Evolutionary conservation across 257 asterid genomes (phyloP).

Genomic region (Dorcoceras hygrometricum): DNA sequence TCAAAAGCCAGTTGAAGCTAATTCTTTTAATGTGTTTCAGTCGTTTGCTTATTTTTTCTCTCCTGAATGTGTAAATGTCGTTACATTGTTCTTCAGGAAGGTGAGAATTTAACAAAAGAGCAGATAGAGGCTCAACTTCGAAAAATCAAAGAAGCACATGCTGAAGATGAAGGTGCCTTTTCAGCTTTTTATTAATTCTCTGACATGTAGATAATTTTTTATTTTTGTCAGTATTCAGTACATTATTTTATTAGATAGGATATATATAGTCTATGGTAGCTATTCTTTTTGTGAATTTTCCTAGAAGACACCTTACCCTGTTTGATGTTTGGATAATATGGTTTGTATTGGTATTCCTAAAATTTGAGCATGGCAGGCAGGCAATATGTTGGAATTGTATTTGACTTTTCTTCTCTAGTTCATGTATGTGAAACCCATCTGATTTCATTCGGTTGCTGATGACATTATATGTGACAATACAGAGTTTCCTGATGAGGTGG

Average conservation of each 20-base stretch:
- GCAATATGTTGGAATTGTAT: neutral
- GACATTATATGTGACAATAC: slow-evolving; percentile 19
- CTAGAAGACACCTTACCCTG: neutral
- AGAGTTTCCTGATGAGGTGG: slow-evolving; percentile 99
- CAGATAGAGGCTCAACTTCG: slow-evolving; percentile 85
- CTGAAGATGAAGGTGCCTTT: slow-evolving; percentile 87
- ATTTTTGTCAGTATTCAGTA: neutral
- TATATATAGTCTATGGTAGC: neutral
- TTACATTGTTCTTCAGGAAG: slow-evolving; percentile 53
- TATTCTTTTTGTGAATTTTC: slow-evolving; percentile 3
- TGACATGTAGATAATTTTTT: slow-evolving; percentile 14
- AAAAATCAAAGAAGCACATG: slow-evolving; percentile 81
- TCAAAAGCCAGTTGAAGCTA: neutral
- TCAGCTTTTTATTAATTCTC: neutral
- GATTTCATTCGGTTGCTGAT: slow-evolving; percentile 18
- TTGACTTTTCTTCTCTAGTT: neutral
- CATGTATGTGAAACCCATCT: neutral
- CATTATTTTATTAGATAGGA: neutral
- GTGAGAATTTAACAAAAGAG: slow-evolving; percentile 72
- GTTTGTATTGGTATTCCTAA: neutral
- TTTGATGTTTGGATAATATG: neutral
- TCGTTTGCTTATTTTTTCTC: neutral
- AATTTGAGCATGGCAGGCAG: neutral
- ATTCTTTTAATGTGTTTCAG: slow-evolving; percentile 2
- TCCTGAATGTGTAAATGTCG: slow-evolving; percentile 9